A percentile compares a stretch with the other conserved stretches of the same genome.
These are phyloP conservation scores for Thermothielavioides terrestris DNA, from an alignment of 495 filamentous ascomycete genomes.

Conservation along the genomic window DNA sequence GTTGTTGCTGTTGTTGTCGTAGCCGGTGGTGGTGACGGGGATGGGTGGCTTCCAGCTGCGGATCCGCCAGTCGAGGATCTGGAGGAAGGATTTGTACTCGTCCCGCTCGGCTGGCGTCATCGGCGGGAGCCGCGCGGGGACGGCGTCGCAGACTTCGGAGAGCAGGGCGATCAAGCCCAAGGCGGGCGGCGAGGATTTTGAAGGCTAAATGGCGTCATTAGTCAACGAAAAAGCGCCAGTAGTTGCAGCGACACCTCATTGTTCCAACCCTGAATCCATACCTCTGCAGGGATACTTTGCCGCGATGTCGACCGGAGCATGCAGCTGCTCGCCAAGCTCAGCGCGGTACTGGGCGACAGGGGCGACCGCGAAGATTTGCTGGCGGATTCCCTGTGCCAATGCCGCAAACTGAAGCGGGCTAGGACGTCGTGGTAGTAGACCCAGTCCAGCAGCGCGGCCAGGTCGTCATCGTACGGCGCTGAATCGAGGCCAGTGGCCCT, in stretches of 20 bases:
- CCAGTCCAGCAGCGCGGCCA: conserved; percentile 27
- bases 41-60: conserved; percentile 6
- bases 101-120: neutral
- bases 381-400: conserved; percentile 20
- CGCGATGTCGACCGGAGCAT: too few species aligned
- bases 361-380: neutral
- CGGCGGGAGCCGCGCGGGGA: neutral
- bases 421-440: conserved; percentile 32
- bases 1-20: too few species aligned
- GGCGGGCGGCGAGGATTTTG: conserved; percentile 1
- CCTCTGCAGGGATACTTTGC: neutral
- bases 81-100: conserved; percentile 17
- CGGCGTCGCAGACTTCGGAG: conserved; percentile 7
- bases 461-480: conserved; percentile 8
- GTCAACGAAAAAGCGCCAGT: too few species aligned
- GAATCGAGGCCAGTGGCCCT: conserved; percentile 6
- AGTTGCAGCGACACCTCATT: too few species aligned
- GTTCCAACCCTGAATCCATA: too few species aligned
- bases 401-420: conserved; percentile 23
- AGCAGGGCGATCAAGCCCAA: conserved; percentile 7
- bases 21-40: neutral
- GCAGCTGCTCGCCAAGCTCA: too few species aligned
- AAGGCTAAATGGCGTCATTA: neutral
- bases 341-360: neutral
- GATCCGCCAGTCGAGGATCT: conserved; percentile 18